Base-by-base conservation (phyloP, 192 early-diverging fungal species). In the Coemansia brasiliensis region DNA sequence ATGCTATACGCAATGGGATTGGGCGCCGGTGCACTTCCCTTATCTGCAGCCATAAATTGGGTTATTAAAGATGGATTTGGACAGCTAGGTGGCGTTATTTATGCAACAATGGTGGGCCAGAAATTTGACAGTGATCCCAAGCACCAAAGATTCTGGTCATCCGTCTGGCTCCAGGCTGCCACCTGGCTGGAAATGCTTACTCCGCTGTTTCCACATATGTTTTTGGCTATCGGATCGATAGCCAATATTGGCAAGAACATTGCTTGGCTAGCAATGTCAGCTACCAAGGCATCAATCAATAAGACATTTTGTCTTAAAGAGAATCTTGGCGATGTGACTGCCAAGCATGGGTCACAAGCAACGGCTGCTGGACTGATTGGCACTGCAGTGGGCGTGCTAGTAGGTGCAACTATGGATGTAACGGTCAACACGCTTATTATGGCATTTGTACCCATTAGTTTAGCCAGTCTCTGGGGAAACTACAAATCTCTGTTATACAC, bases 41-140 rank as follows among this genome's bases (percentile, higher is more conserved):
- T 88, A 53, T 91, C 92, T 10, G 92, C 90, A 1, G 89, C 91
- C 0, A 84, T 92, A 32, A 94, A 92, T 72, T 94, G 91, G 91
- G 86, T 94, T 50, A 86, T 94, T 65, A 94, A 94, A 77, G 92
- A 94, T 59, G 92, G 92, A 1, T 83, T 93, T 21, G 91, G 92
- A 8, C 86, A 93, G 41, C 74, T 93, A 0, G 91, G 91, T 20
- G 92, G 91, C 18, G 91, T 94, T 9, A 39, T 91, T 0, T 94
- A 91, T 65, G 92, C 91, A 2, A 88, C 85, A 6, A 74, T 84
- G 52, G 81, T 92, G 2, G 85, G 82, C 18, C 84, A 86, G 24
- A 82, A 84, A 18, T 94, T 94, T 52, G 92, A 94, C 60, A 86
- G 89, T 13, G 85, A 89, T 26, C 89, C 91, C 18, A 92, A 91